Conservation (phyloP, 2,329 filamentous ascomycete species). For the Hypoxylon sp. region DNA sequence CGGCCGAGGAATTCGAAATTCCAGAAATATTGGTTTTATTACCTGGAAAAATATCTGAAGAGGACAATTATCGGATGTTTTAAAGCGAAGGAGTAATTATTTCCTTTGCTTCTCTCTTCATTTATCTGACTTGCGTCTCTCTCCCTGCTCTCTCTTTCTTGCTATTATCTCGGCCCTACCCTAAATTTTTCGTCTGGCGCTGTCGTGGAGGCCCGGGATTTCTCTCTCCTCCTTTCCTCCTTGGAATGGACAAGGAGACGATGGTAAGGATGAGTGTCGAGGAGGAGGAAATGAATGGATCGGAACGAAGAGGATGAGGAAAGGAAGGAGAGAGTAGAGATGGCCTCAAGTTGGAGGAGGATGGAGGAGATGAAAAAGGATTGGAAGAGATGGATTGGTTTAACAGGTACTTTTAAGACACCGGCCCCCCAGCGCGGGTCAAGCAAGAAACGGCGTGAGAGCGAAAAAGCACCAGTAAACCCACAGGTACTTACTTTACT, state of each 20-base stretch:
- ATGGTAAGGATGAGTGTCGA: constrained; percentile 56
- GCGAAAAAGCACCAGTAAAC: constrained; percentile 34
- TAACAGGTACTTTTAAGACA: constrained; percentile 63
- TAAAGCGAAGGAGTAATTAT: constrained; percentile 48
- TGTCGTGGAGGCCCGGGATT: constrained; percentile 44
- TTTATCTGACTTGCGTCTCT: constrained; percentile 47
- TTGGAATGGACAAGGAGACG: constrained; percentile 57
- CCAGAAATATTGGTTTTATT: constrained; percentile 49
- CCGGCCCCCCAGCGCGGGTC: constrained; percentile 44
- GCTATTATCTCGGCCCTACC: constrained; percentile 47
- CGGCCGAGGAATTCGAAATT: constrained; percentile 55
- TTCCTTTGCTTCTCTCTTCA: constrained; percentile 49
- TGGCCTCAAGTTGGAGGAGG: constrained; percentile 68
- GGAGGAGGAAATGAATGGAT: constrained; percentile 70
- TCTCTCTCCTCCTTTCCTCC: constrained; percentile 56
- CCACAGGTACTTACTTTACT: constrained; percentile 25
- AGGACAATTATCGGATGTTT: constrained; percentile 45
- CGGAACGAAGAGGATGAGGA: constrained; percentile 60
- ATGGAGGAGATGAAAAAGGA: constrained; percentile 69
- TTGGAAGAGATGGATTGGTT: constrained; percentile 65
- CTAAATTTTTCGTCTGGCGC: constrained; percentile 47
- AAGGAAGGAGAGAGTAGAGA: constrained; percentile 57
- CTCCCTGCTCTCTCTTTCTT: constrained; percentile 26
- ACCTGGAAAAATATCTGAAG: constrained; percentile 48
- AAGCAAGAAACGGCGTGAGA: constrained; percentile 37